phyloP scores from a whole-genome alignment of 2,329 filamentous ascomycete genomes.

The Xylariaceae sp. region DNA sequence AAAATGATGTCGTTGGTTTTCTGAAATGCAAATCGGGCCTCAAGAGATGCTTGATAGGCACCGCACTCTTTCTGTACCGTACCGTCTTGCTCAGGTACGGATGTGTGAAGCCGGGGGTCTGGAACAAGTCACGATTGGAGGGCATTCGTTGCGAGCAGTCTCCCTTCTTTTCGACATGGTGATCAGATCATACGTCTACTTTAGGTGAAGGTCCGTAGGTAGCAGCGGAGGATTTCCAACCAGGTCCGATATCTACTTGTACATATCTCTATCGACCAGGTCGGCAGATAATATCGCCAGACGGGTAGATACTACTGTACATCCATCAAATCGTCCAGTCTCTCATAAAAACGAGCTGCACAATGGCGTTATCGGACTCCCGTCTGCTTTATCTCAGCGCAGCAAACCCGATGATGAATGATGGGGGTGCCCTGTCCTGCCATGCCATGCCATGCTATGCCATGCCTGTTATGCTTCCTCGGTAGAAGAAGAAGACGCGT shows the following conservation, averaged over 20 bases:
- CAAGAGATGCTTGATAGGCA: too few species aligned
- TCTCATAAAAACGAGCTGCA: neutral
- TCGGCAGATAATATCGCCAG: neutral
- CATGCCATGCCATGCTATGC: too few species aligned
- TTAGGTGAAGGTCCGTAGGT: neutral
- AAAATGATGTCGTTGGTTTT: too few species aligned
- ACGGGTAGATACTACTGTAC: neutral
- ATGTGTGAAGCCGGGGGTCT: neutral
- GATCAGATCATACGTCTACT: neutral
- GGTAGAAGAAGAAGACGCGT: too few species aligned
- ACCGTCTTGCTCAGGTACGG: neutral
- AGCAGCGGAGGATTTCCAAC: neutral
- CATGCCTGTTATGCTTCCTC: too few species aligned
- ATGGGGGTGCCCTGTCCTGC: neutral
- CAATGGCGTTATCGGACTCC: neutral
- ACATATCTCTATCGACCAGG: neutral
- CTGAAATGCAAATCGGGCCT: too few species aligned
- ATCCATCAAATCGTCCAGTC: neutral
- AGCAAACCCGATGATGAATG: neutral
- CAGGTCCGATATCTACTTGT: neutral
- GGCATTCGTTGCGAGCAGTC: neutral
- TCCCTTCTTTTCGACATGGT: neutral
- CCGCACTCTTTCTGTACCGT: too few species aligned
- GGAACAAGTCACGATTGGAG: neutral
- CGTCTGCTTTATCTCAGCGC: neutral